Percentiles rank a stretch among this genome's conserved stretches.
phyloP scores from a whole-genome alignment of 306 rosid species.

The Phaseolus lunatus region DNA sequence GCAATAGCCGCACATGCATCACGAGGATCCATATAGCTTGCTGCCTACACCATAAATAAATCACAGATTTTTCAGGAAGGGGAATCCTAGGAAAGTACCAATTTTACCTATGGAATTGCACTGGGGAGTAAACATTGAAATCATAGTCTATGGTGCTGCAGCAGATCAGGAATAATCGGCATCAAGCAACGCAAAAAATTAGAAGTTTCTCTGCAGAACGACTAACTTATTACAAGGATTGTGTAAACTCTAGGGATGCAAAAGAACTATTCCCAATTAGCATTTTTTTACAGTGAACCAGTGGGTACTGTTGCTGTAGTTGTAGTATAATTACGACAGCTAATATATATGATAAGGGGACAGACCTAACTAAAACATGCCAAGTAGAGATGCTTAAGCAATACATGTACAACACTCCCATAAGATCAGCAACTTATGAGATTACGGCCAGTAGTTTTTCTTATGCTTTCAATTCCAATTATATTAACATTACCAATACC shows the following conservation, averaged over 20 bases:
- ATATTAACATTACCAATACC: not conserved
- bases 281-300: not conserved
- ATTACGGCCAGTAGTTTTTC: not conserved
- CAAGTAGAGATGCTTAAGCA: not conserved
- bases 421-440: conserved; percentile 1
- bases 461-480: conserved; percentile 8
- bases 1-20: conserved; percentile 93
- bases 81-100: conserved; percentile 5
- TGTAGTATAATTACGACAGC: not conserved
- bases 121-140: conserved; percentile 4
- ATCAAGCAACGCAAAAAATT: not conserved
- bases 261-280: conserved; percentile 12
- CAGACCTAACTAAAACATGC: conserved; percentile 19
- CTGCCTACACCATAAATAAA: conserved; percentile 60
- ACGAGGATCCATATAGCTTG: conserved; percentile 74
- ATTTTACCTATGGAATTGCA: conserved; percentile 29
- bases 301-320: too few relatives aligned
- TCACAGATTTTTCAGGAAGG: conserved; percentile 27
- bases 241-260: conserved; percentile 10
- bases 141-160: not conserved
- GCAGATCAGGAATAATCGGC: conserved; percentile 16
- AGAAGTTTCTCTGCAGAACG: not conserved
- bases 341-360: not conserved
- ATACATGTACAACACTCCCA: conserved; percentile 1
- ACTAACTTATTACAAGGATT: conserved; percentile 10